Conservation (phyloP, 1,139 yeast genomes). For the Yamadazyma dushanensis region DNA sequence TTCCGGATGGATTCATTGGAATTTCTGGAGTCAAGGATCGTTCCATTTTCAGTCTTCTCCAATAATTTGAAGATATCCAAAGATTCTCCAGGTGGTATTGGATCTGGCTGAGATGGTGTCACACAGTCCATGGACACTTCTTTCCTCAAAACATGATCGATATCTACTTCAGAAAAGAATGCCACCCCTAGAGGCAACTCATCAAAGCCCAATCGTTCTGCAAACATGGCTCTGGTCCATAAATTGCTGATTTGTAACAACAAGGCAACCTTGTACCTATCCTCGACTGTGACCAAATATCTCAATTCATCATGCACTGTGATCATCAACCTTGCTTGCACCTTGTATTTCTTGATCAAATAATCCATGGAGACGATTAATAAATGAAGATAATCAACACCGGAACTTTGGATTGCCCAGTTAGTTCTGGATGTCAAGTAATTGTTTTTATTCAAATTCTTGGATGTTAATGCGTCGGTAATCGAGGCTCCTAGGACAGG, state of each 20-base stretch:
- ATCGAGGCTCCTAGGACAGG: constrained; percentile 94
- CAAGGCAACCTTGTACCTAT: constrained; percentile 73
- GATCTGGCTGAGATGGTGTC: constrained; percentile 78
- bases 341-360: constrained; percentile 57
- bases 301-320: constrained; percentile 97
- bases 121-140: constrained; percentile 87
- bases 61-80: constrained; percentile 59
- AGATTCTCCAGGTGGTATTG: constrained; percentile 81
- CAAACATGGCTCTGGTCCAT: constrained; percentile 97
- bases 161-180: constrained; percentile 90
- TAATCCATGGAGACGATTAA: constrained; percentile 87
- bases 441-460: constrained; percentile 62
- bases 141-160: constrained; percentile 83
- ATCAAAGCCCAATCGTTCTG: constrained; percentile 85
- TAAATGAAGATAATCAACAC: constrained; percentile 92
- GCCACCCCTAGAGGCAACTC: constrained; percentile 96
- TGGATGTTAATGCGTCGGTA: constrained; percentile 74
- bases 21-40: constrained; percentile 15
- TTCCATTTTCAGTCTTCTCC: constrained; percentile 21
- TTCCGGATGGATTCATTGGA: constrained; percentile 12
- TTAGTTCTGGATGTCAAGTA: constrained; percentile 90
- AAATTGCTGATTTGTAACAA: constrained; percentile 85
- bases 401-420: constrained; percentile 98
- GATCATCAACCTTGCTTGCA: constrained; percentile 78
- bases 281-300: constrained; percentile 71